Evolutionary conservation across 495 filamentous ascomycete genomes (phyloP), one percentile per base, ranked within the genome.

Genomic region (Apiosordaria backusii): DNA sequence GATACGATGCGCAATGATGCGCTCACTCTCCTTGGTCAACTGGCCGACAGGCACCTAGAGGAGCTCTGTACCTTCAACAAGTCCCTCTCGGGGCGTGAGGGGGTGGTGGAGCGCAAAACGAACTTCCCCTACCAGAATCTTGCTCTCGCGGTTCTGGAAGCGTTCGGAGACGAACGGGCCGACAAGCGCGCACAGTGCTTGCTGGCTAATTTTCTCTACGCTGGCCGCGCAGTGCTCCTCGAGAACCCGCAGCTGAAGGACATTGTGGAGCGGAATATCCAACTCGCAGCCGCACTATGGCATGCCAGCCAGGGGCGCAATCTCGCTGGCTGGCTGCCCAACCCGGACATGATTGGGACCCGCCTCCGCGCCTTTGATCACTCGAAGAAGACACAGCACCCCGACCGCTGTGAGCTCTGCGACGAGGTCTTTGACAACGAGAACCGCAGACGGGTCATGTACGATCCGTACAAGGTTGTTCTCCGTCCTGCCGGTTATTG

Each of bases 391-490:
- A 67, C 65, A 13, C 71, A 73, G 64, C 66, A 71, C 3, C 71
- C 71, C 0, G 71, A 73, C 10, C 66, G 71, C 16, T 73, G 71
- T 45, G 66, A 57, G 18, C 0, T 19, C 1, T 73, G 71, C 13
- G 25, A 67, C 6, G 62, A 65, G 7, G 53, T 64, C 52, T 73
- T 73, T 61, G 67, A 66, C 22, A 62, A 61, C 0, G 35, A 18
- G 5, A 10, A 35, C 0, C 13, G n/a, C 18, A 62, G 50, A 40
- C 63, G 66, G 60, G 63, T 59, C 59, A 54, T 69, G 63, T 73
- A 60, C 15, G 64, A 67, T 19, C 71, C 71, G 1, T 69, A 69
- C 26, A 29, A 65, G 1, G 69, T 60, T 0, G 26, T 55, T 5
- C 27, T 65, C 0, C 24, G 71, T 18, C 66, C 69, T 4, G 58